Evolutionary conservation across 768 basidiomycete genomes (phyloP).

Genomic region (Glaciozyma antarctica): DNA sequence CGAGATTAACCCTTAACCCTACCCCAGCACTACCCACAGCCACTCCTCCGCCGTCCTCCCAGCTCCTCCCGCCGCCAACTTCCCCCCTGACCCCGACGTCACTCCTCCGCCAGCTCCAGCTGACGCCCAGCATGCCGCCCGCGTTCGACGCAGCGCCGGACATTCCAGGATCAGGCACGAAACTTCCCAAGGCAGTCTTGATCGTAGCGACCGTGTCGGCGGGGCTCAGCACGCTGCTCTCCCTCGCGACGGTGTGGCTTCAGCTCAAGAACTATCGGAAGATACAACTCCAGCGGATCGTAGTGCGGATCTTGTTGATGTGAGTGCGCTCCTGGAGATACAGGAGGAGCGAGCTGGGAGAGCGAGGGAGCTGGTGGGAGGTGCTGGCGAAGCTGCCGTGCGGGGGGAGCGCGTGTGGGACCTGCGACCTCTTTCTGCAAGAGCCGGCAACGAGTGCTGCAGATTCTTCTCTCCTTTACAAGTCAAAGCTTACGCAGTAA

Average conservation of each 20-base stretch:
- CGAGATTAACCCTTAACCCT: too few relatives aligned
- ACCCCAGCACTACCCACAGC: too few relatives aligned
- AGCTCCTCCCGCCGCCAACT: too few relatives aligned
- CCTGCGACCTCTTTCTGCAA: too few relatives aligned
- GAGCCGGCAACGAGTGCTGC: too few relatives aligned
- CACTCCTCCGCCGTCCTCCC: too few relatives aligned
- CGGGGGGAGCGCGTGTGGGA: background rate
- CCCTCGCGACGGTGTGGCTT: conserved; percentile 62
- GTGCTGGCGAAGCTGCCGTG: background rate
- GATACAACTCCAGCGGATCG: conserved; percentile 54
- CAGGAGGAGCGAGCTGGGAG: too few relatives aligned
- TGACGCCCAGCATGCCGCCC: too few relatives aligned
- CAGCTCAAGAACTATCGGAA: conserved; percentile 82
- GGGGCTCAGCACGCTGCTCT: conserved; percentile 60
- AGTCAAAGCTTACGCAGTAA: too few relatives aligned
- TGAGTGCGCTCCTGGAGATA: conserved; percentile 41
- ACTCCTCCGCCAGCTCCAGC: too few relatives aligned
- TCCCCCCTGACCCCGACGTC: too few relatives aligned
- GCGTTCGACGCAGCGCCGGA: background rate
- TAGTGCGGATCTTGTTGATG: conserved; percentile 93
- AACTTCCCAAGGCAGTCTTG: conserved; percentile 44
- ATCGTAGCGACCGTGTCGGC: conserved; percentile 56
- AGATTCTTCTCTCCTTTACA: too few relatives aligned
- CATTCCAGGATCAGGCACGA: conserved; percentile 5
- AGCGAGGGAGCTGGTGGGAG: background rate